Evolutionary conservation across 108 stramenopile species (phyloP), one percentile per base, ranked within the genome.

Genomic region (Fragilariopsis cylindrus): DNA sequence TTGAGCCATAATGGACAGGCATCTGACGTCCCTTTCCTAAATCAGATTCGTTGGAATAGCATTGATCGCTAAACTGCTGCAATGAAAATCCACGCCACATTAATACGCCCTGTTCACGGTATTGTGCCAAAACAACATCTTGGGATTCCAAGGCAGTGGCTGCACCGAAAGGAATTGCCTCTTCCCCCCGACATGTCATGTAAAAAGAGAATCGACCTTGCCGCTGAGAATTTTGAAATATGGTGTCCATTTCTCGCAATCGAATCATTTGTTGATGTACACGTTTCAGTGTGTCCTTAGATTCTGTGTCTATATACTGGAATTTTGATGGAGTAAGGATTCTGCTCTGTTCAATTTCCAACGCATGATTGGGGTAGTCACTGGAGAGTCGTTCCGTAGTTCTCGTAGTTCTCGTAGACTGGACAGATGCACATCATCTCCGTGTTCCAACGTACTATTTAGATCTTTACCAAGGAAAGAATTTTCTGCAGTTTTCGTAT

Each of bases 11-110:
- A 85, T 99, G 99, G 21, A 99, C 85, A 9, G 99, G 99, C 99
- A 99, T 99, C 82, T 98, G 97, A 21, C 98, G 71, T 66, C 97
- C 99, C 79, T 96, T 97, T 50, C 97, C 98, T 39, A 93, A 75
- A 74, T 98, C 98, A 40, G 75, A 70, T 43, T 76, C 74, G 78
- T 98, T 99, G 70, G 90, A 83, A 74, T 97, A 97, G 82, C 97
- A 98, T 77, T 99, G 99, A 76, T 98, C 96, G 9, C 96, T 92
- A 64, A 98, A 97, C 70, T 96, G 88, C 50, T 98, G 88, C 47
- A 98, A 57, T 43, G 96, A 94, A 84, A 98, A 98, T 39, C 97
- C 98, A n/a, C 99, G 78, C 99, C 98, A 98, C 94, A 99, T 95
- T 13, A 99, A 82, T 7, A 95, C 67, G 4, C 98, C 99, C 39